Conservation (phyloP, 2,329 filamentous ascomycete genomes). For the Seiridium unicorne region DNA sequence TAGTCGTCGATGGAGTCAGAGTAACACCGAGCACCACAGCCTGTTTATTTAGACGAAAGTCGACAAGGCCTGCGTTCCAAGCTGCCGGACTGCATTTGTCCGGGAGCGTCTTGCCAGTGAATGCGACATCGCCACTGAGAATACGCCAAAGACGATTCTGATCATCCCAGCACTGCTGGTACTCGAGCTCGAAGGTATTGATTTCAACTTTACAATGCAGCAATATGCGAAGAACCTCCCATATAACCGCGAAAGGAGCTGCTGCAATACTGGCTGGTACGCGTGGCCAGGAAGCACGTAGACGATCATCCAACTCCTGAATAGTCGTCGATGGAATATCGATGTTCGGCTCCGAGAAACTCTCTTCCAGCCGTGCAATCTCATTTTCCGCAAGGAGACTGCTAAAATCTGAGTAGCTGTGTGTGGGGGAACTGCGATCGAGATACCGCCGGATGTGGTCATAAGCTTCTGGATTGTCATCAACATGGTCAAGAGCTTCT, state of each 20-base stretch:
- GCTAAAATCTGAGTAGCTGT: slow-evolving; percentile 12
- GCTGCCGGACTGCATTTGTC: slow-evolving; percentile 39
- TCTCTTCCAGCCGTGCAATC: not conserved
- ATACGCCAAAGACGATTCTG: slow-evolving; percentile 41
- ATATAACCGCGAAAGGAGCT: slow-evolving; percentile 48
- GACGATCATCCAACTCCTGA: slow-evolving; percentile 17
- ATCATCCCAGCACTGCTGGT: slow-evolving; percentile 40
- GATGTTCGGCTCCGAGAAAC: not conserved
- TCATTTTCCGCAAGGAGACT: slow-evolving; percentile 6
- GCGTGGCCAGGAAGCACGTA: slow-evolving; percentile 25
- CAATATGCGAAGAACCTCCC: slow-evolving; percentile 51
- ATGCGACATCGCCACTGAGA: slow-evolving; percentile 36
- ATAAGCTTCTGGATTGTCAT: slow-evolving; percentile 10
- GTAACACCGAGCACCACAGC: slow-evolving; percentile 42
- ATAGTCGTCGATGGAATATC: not conserved
- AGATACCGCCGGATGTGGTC: slow-evolving; percentile 2
- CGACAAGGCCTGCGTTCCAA: slow-evolving; percentile 43
- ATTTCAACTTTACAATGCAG: slow-evolving; percentile 43
- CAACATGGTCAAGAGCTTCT: slow-evolving; percentile 13
- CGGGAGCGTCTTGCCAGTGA: slow-evolving; percentile 46
- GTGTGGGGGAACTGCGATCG: slow-evolving; percentile 2
- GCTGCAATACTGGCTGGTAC: slow-evolving; percentile 37
- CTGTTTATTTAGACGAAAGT: slow-evolving; percentile 32
- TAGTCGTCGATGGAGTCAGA: slow-evolving; percentile 34
- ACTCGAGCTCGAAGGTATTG: slow-evolving; percentile 29